phyloP scores from a whole-genome alignment of 257 asterid species.

The Fraxinus quadrangulata region DNA sequence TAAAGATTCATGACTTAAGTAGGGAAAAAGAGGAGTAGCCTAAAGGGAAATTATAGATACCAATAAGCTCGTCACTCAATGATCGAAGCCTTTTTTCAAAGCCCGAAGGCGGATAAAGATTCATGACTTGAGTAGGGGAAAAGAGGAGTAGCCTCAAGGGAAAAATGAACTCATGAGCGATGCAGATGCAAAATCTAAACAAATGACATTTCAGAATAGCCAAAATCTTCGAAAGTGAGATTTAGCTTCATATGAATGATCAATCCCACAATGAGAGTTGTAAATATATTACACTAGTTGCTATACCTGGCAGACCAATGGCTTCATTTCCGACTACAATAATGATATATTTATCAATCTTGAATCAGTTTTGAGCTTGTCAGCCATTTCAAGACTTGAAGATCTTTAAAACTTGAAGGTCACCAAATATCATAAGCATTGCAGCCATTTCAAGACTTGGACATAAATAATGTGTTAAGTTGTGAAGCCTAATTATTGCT shows the following conservation, averaged over 20 bases:
- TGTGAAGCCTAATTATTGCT: too few species aligned
- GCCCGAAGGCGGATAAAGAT: too few species aligned
- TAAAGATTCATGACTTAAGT: too few species aligned
- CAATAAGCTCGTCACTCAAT: too few species aligned
- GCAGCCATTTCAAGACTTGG: conserved; percentile 34
- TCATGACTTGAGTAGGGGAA: too few species aligned
- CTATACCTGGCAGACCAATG: conserved; percentile 59
- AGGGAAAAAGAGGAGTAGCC: too few species aligned
- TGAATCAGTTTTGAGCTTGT: conserved; percentile 23
- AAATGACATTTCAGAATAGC: conserved; percentile 17
- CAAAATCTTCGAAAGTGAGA: conserved; percentile 23
- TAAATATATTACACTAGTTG: conserved; percentile 41
- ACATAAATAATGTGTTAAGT: neutral
- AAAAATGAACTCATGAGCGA: neutral
- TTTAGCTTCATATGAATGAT: conserved; percentile 27
- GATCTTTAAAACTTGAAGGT: conserved; percentile 14
- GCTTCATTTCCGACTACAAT: conserved; percentile 64
- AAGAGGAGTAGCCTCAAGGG: too few species aligned
- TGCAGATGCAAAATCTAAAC: conserved; percentile 12
- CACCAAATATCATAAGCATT: conserved; percentile 15
- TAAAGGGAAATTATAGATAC: too few species aligned
- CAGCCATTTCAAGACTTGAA: neutral
- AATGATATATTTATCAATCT: conserved; percentile 35
- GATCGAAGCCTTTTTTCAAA: too few species aligned
- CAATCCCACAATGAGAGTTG: conserved; percentile 31